Percentiles rank a stretch among this genome's conserved stretches.
Conservation (phyloP, 495 filamentous ascomycete genomes). For the Filosporella fistucella region DNA sequence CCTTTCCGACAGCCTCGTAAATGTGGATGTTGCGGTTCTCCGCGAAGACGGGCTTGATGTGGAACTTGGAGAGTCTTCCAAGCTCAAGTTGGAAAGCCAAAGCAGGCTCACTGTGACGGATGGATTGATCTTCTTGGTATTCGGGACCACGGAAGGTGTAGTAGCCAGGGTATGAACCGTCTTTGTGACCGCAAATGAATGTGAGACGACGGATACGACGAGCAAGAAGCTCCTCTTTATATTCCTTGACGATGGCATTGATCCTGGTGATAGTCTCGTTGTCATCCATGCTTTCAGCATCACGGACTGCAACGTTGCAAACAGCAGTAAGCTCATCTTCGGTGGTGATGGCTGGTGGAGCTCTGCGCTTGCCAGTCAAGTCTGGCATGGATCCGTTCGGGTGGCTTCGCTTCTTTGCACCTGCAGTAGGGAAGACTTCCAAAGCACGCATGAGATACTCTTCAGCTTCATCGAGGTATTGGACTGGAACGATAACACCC, state of each 20-base stretch:
- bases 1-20: conserved; percentile 94
- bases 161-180: conserved; percentile 94
- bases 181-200: conserved; percentile 92
- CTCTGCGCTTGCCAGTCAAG: conserved; percentile 64
- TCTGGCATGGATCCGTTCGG: conserved; percentile 61
- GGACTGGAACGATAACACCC: conserved; percentile 90
- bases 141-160: conserved; percentile 93
- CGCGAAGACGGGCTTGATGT: conserved; percentile 95
- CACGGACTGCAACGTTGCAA: conserved; percentile 85
- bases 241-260: conserved; percentile 66
- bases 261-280: conserved; percentile 73
- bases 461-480: conserved; percentile 89
- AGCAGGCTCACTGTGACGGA: conserved; percentile 95
- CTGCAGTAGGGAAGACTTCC: conserved; percentile 65
- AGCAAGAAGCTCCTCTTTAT: conserved; percentile 76
- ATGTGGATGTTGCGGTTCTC: conserved; percentile 99
- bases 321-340: conserved; percentile 84
- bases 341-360: conserved; percentile 38
- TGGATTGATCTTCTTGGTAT: conserved; percentile 87
- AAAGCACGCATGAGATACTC: conserved; percentile 77
- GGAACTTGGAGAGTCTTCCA: conserved; percentile 89
- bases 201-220: conserved; percentile 84
- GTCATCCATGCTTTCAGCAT: conserved; percentile 84
- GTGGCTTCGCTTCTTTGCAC: conserved; percentile 37
- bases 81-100: conserved; percentile 98